phyloP scores from a whole-genome alignment of 306 rosid genomes.

The Lablab purpureus region DNA sequence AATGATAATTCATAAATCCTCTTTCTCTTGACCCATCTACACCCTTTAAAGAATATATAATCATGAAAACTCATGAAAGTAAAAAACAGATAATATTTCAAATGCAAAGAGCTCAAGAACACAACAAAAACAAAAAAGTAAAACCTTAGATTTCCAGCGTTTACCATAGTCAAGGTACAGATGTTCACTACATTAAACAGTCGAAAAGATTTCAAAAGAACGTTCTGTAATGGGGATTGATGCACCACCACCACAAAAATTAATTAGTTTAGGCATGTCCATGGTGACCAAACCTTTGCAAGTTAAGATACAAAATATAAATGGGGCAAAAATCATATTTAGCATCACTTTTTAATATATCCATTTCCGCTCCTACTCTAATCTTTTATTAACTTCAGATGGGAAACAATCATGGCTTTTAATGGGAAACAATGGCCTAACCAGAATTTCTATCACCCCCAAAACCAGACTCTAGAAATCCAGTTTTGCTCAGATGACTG shows the following conservation, averaged over 20 bases:
- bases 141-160: background rate
- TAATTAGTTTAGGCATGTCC: slow-evolving; percentile 3
- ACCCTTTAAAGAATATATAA: too few relatives aligned
- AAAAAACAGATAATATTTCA: too few relatives aligned
- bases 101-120: background rate
- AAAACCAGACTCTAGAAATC: slow-evolving; percentile 72
- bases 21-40: too few relatives aligned
- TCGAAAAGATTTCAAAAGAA: background rate
- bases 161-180: background rate
- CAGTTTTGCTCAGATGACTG: slow-evolving; percentile 71
- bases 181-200: slow-evolving; percentile 6
- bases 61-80: too few relatives aligned
- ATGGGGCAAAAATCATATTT: slow-evolving; percentile 3
- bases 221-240: background rate
- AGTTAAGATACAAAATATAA: slow-evolving; percentile 17
- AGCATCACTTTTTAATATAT: background rate
- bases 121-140: too few relatives aligned
- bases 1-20: too few relatives aligned
- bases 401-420: slow-evolving; percentile 39
- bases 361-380: slow-evolving; percentile 14
- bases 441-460: slow-evolving; percentile 89
- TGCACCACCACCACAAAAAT: background rate
- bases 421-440: slow-evolving; percentile 55
- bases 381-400: slow-evolving; percentile 13
- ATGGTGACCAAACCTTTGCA: slow-evolving; percentile 1